Evolutionary conservation across 306 rosid species (phyloP), one percentile per base, ranked within the genome.

Genomic region (Lathyrus tuberosus): DNA sequence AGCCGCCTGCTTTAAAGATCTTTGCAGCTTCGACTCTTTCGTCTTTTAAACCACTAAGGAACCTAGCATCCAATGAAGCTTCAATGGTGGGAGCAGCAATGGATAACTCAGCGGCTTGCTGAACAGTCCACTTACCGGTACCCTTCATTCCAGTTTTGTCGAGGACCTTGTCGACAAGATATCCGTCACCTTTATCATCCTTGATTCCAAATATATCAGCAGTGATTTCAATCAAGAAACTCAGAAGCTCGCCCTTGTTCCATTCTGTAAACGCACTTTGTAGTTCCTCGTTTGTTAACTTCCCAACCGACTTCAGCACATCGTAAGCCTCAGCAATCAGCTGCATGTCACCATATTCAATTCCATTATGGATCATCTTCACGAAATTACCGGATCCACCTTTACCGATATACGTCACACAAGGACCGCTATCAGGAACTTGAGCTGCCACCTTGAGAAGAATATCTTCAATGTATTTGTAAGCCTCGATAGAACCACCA

Each of bases 121-220:
- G 97, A 62, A 92, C 97, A 9, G 96, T 89, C 96, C 97, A 92
- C 84, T 87, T 92, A 67, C 96, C 97, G 43, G 96, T 89, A 44
- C 95, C 97, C 86, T 92, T 92, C 96, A 92, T 89, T 75, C 97
- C 96, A 4, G 97, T 92, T 79, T 92, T 92, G 86, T 92, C 97
- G 71, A 92, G 81, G 70, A 92, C 96, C 80, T 92, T 89, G 86
- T 92, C 97, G 38, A 92, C 97, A 81, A 92, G 86, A 81, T 87
- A 71, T 38, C 97, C 97, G 65, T 87, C 89, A 0, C 81, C 96
- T 65, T 87, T 87, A 68, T 92, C 96, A 46, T 92, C 97, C 90
- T 89, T 87, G 63, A 89, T 86, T 68, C 92, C 92, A 62, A 92
- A 92, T 71, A 92, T 92, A 70, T 92, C 96, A 2, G 95, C 95